Base-by-base conservation (phyloP, 208 protist species). In the Leishmania lainsoni region DNA sequence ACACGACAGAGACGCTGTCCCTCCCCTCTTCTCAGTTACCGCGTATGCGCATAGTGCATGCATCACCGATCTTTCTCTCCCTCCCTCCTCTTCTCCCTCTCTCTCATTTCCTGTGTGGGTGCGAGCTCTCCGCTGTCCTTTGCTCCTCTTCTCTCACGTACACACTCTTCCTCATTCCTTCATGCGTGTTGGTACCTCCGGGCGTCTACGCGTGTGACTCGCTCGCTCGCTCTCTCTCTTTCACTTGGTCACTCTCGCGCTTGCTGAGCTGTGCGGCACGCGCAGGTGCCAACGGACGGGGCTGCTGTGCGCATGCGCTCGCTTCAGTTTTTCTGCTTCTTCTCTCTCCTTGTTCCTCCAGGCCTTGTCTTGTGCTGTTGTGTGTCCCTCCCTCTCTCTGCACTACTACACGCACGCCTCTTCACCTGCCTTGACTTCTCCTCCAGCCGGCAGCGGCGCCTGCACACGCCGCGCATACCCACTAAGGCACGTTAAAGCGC, bases 361-460 rank as follows among this genome's bases (percentile, higher is more conserved):
- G 42, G 42, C 42, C 42, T 45, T 45, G 42, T 45, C 42, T 45
- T 45, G 52, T 54, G 39, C 66, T 76, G 78, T 56, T 3, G 22
- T 56, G 26, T n/a, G 71, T 65, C 20, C 58, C 22, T 81, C 52
- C 76, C 52, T 84, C 78, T 54, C 68, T 68, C 26, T 82, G 29
- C n/a, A n/a, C n/a, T n/a, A n/a, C n/a, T n/a, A n/a, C 58, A 29
- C 22, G 22, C 16, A n/a, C 26, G 26, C 58, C 16, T 29, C 42
- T 2, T 45, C 42, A 45, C 6, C 42, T 45, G 42, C 42, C 42
- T 45, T 45, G 42, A 45, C 42, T 45, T 45, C 42, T 45, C 42
- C 42, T 45, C 42, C 42, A 45, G 42, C 42, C 42, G 42, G 42
- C 42, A 45, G 42, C 42, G 42, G 42, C 42, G 42, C 42, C 56